Conservation (phyloP, 2,329 filamentous ascomycete species). For the Metarhizium guizhouense region DNA sequence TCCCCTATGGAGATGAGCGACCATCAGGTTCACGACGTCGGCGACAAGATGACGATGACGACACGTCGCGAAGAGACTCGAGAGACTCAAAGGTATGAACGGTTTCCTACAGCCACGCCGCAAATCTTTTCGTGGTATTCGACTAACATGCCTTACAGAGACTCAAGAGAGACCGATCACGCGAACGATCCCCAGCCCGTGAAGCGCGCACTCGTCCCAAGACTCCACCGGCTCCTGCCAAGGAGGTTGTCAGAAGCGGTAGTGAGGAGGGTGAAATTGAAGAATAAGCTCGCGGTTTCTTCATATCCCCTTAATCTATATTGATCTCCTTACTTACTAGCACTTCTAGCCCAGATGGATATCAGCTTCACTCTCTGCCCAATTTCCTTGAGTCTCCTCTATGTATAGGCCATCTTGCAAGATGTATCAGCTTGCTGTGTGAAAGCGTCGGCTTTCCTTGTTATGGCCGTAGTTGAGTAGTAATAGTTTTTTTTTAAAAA, state of each 20-base stretch:
- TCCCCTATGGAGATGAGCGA: conserved; percentile 79
- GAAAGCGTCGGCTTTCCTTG: not conserved
- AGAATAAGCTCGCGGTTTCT: conserved; percentile 32
- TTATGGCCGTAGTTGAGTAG: not conserved
- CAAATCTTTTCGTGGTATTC: not conserved
- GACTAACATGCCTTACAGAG: conserved; percentile 30
- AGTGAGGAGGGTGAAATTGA: conserved; percentile 99
- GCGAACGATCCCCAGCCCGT: conserved; percentile 52
- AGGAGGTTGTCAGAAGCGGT: conserved; percentile 53
- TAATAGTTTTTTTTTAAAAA: conserved; percentile 9
- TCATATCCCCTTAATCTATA: not conserved
- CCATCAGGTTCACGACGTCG: conserved; percentile 61
- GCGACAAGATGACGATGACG: conserved; percentile 69
- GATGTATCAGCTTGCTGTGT: not conserved
- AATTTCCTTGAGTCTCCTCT: not conserved
- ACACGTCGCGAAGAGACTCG: conserved; percentile 53
- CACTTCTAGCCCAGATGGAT: conserved; percentile 3
- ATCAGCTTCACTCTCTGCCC: not conserved
- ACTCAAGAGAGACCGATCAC: conserved; percentile 46
- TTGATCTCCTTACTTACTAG: conserved; percentile 1
- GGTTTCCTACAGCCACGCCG: conserved; percentile 16
- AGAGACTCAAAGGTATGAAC: conserved; percentile 57
- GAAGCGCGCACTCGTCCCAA: conserved; percentile 49
- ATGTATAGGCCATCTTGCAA: not conserved
- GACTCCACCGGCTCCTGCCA: conserved; percentile 34